Evolutionary conservation across 1,139 yeast species (phyloP), one percentile per base, ranked within the genome.

Genomic region (Meyerozyma elateridarum): DNA sequence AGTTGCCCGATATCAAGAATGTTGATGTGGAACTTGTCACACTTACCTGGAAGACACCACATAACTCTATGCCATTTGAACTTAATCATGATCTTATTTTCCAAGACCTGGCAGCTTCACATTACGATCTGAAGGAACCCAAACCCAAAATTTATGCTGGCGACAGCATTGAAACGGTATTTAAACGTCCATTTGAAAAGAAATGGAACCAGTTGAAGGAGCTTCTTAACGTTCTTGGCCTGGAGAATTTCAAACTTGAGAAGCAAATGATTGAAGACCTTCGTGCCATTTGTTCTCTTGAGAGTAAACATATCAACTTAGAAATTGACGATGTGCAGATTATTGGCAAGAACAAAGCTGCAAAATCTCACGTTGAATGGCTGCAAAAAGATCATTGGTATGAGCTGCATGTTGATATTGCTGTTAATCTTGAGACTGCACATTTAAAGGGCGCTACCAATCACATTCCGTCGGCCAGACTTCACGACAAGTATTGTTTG

Each of bases 261-360:
- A 48, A 43, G 25, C 42, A 47, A 15, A 45, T 66, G 28, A 43
- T 59, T 12, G 52, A 55, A n/a, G 69, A 63, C 35, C 34, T 66
- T 13, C 52, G 50, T 30, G 45, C 58, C 9, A 38, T 66, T 19
- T 51, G 64, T 15, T 36, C 47, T 5, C 35, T 61, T 9, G 45
- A 54, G n/a, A 54, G 53, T 14, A 62, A 57, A 34, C 32, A 40
- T 14, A 52, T 61, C 29, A 56, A 56, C 29, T 44, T 64, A 27
- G 31, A 28, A 4, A 36, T 59, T 4, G 32, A 37, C 4, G 49
- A 55, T 25, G 30, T 47, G 6, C 38, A 25, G 13, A 21, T 41
- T 3, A 32, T 6, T 19, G 29, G 16, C 22, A 15, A 12, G 20
- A 9, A n/a, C 16, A 12, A 13, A 9, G 16, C 18, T 14, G 11